Base-by-base conservation (phyloP, 2,329 filamentous ascomycete species). In the Xylogone sp. region DNA sequence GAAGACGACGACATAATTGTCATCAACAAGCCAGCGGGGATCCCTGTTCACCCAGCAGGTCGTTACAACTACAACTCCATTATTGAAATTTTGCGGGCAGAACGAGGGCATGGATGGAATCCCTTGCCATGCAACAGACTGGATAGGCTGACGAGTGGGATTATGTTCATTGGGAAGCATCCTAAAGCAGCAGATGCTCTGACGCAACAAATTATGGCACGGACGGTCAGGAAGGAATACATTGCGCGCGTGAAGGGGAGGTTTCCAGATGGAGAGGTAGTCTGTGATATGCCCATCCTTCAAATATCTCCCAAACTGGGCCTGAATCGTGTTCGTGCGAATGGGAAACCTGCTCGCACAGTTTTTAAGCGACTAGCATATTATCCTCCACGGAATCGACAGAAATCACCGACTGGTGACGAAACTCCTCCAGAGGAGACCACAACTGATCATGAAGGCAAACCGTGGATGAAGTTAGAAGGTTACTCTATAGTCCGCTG, bases 91-190 rank as follows among this genome's bases (percentile, higher is more conserved):
- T 86, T 99, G 82, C 86, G 88, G 60, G 82, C 88, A 2, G 88
- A 96, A 65, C 75, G 83, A 34, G 75, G 78, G 0, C 68, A 70
- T 20, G 68, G 71, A 22, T 85, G 82, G 66, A 67, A 77, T 48
- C 78, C 82, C 1, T 71, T 82, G 55, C 83, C 94, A 0, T 97
- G 93, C 72, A 96, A 99, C 65, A 79, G 94, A n/a, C 81, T 99
- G 22, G 94, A 99, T 67, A 79, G 94, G 48, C 74, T 99, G 62
- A 99, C 94, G 0, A 96, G 90, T 61, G 94, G 94, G 46, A 88
- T 99, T 66, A 97, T 99, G 93, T 99, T 99, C 69, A 85, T 99
- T 61, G 94, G 87, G 22, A 99, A 99, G 72, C 84, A 89, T 56
- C 78, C 85, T 34, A 82, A 84, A 62, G 89, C 88, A 0, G 93